phyloP scores from a whole-genome alignment of 2,329 filamentous ascomycete genomes.

The Colletotrichum cuscutae region DNA sequence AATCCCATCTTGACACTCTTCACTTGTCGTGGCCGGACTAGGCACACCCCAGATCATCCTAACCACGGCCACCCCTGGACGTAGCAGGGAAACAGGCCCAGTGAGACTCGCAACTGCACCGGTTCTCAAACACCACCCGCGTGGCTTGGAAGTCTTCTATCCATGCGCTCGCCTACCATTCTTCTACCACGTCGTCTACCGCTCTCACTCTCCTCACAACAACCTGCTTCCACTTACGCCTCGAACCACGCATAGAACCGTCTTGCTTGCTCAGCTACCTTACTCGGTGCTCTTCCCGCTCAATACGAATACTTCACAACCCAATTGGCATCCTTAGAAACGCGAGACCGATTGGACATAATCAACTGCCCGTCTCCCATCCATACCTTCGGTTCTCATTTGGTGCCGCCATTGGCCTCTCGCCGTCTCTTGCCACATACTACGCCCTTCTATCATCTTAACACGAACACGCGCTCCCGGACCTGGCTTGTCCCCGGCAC shows the following conservation, averaged over 20 bases:
- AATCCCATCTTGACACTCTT: slow-evolving; percentile 20
- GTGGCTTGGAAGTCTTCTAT: slow-evolving; percentile 36
- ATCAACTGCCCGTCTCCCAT: background rate
- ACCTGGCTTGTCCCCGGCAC: slow-evolving; percentile 9
- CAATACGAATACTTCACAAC: background rate
- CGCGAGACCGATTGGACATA: background rate
- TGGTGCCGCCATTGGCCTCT: background rate
- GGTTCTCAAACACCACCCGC: slow-evolving; percentile 33
- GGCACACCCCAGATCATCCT: slow-evolving; percentile 19
- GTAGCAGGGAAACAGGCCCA: slow-evolving; percentile 30
- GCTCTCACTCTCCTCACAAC: background rate
- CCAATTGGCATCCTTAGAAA: background rate
- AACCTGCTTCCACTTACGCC: background rate
- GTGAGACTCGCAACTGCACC: slow-evolving; percentile 30
- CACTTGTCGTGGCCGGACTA: slow-evolving; percentile 17
- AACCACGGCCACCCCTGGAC: slow-evolving; percentile 31
- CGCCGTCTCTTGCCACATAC: background rate
- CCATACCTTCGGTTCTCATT: background rate
- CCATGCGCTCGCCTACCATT: slow-evolving; percentile 13
- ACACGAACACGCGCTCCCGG: slow-evolving; percentile 29
- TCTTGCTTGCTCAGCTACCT: background rate
- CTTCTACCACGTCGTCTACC: background rate
- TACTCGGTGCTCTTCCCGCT: background rate
- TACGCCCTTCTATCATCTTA: slow-evolving; percentile 12
- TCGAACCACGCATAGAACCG: slow-evolving; percentile 5